Evolutionary conservation across 768 basidiomycete species (phyloP), one percentile per base, ranked within the genome.

Genomic region (Phylloporus sp.): DNA sequence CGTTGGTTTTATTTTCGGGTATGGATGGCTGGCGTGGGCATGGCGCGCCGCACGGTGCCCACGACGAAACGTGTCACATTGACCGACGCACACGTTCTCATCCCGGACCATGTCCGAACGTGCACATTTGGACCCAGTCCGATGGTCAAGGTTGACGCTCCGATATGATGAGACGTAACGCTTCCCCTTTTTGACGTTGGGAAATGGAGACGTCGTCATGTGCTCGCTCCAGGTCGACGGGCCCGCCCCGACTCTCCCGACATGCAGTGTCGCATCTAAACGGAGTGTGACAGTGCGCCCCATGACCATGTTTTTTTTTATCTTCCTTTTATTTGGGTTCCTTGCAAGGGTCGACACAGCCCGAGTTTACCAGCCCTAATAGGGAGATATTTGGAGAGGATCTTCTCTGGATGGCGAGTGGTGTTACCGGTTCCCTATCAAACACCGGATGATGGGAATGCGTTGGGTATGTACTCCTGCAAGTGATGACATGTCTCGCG

Each of bases 171-270:
- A 9, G n/a, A n/a, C n/a, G n/a, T n/a, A n/a, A n/a, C n/a, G n/a
- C n/a, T n/a, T n/a, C n/a, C n/a, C 35, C n/a, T 5, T 5, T 32
- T 32, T 32, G 31, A 18, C 8, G 10, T 2, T 6, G 35, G 5
- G 52, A n/a, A 64, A 65, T 63, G 62, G 57, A 63, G 58, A 24
- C 24, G 16, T 29, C 13, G 47, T 51, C 54, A 48, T 23, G 24
- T 23, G 49, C 50, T 6, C 39, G 36, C 36, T 20, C 32, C 31
- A 32, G 31, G 15, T 32, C 31, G 31, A 32, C 20, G 20, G n/a
- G n/a, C n/a, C 11, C 36, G 20, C 20, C 36, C 36, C 35, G 35
- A 36, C 35, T n/a, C 31, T 11, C 32, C 32, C 32, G 32, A 34
- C 32, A 34, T 4, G 32, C n/a, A n/a, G n/a, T n/a, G n/a, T n/a